Evolutionary conservation across 257 asterid genomes (phyloP), one percentile per base, ranked within the genome.

Genomic region (Fraxinus cuspidata): DNA sequence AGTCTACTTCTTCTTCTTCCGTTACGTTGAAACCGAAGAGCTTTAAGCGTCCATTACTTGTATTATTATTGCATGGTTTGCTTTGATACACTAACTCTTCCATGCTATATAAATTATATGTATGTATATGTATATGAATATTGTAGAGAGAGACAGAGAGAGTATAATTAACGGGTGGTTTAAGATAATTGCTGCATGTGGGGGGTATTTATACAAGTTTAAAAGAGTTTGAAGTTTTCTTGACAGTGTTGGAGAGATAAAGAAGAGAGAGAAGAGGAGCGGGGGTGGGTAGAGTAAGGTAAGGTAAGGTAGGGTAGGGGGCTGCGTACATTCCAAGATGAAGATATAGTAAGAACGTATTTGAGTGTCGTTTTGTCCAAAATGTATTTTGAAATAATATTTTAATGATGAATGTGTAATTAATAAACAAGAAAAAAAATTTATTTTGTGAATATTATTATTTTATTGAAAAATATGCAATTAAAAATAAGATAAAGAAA

Each of bases 21-120:
- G 81, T 84, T 16, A 94, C 89, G 87, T 87, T 80, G 96, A 94
- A 91, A 23, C 98, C 98, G 74, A 94, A 94, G 60, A 94, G 95
- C 34, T 94, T 94, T 68, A 94, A 78, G 51, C 88, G 92, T 25
- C 89, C 88, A 38, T 79, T 90, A 6, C 37, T 64, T 9, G 78
- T n/a, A 16, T 9, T 18, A 66, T 64, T 72, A 29, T 28, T 87
- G 78, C 83, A 79, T 81, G 96, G 77, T 78, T 91, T 90, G 74
- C 63, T 80, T 76, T 86, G 85, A 28, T 82, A 86, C 27, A 84
- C 96, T 40, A 87, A 72, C 71, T 90, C 97, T 37, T 89, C 90
- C 98, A 94, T 94, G 78, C 71, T 84, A 31, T 71, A 65, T 71
- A 12, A 13, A 19, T 40, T 42, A 42, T 74, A 42, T 42, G 49